phyloP scores from a whole-genome alignment of 148 eudicot genomes.

The Nyssa sinensis region DNA sequence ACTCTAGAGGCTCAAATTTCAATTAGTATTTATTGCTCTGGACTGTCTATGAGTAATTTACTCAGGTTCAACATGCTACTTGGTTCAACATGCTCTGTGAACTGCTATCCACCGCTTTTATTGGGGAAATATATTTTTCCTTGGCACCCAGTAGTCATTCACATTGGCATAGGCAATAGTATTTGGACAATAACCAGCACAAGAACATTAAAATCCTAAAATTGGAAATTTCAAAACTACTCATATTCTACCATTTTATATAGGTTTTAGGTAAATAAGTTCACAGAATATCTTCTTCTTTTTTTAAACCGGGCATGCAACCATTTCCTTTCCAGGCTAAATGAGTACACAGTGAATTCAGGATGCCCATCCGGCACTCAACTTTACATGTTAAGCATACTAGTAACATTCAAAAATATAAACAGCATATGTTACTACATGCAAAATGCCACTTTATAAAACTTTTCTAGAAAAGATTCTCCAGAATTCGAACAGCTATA shows the following conservation, averaged over 20 bases:
- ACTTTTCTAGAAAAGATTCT: too few species aligned
- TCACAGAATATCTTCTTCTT: too few species aligned
- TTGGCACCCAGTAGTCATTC: not conserved
- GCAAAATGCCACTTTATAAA: too few species aligned
- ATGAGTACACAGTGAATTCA: too few species aligned
- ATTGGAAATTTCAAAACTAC: not conserved
- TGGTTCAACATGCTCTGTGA: not conserved
- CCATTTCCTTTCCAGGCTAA: too few species aligned
- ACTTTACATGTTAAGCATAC: too few species aligned
- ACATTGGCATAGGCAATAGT: not conserved
- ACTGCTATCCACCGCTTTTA: not conserved
- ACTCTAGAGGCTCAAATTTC: not conserved
- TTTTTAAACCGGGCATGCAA: too few species aligned
- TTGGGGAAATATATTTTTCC: not conserved
- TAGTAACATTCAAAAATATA: not conserved
- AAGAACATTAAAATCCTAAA: not conserved
- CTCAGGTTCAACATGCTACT: not conserved
- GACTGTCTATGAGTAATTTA: too few species aligned
- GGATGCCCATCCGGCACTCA: too few species aligned
- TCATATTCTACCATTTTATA: not conserved
- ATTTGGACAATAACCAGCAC: not conserved
- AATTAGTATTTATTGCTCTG: not conserved
- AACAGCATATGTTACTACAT: not conserved
- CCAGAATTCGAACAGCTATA: not conserved
- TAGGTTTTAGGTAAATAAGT: not conserved